These are phyloP conservation scores for Arthroderma uncinatum DNA, from an alignment of 2,329 filamentous ascomycete genomes.

Conservation along the genomic window DNA sequence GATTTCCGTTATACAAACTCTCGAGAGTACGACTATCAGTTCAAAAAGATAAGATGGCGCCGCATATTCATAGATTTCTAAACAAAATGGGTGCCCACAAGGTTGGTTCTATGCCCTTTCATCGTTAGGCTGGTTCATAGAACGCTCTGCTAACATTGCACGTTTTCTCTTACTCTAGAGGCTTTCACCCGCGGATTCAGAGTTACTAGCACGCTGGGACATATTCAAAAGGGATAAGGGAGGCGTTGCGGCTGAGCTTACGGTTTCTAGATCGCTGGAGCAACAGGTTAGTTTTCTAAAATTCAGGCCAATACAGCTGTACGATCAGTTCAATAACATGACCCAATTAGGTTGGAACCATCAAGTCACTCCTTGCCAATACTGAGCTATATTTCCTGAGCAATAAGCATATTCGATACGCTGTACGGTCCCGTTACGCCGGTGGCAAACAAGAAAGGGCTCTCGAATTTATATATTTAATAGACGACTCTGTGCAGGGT, in stretches of 20 bases:
- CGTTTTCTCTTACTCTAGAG: neutral
- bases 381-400: neutral
- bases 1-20: neutral
- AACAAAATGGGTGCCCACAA: too few relatives aligned
- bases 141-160: neutral
- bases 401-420: conserved; percentile 47
- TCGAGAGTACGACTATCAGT: neutral
- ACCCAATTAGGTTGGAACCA: neutral
- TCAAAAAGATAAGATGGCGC: neutral
- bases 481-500: conserved; percentile 71
- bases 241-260: neutral
- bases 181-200: too few relatives aligned
- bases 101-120: too few relatives aligned
- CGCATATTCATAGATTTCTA: too few relatives aligned
- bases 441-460: conserved; percentile 62
- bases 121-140: neutral
- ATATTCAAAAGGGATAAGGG: neutral
- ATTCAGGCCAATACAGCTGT: neutral
- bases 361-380: neutral
- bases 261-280: neutral
- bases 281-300: neutral
- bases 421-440: conserved; percentile 51
- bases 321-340: neutral
- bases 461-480: conserved; percentile 62
- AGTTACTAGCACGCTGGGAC: neutral